Base-by-base conservation (phyloP, 495 filamentous ascomycete genomes). In the Aspergillus sclerotioniger region DNA sequence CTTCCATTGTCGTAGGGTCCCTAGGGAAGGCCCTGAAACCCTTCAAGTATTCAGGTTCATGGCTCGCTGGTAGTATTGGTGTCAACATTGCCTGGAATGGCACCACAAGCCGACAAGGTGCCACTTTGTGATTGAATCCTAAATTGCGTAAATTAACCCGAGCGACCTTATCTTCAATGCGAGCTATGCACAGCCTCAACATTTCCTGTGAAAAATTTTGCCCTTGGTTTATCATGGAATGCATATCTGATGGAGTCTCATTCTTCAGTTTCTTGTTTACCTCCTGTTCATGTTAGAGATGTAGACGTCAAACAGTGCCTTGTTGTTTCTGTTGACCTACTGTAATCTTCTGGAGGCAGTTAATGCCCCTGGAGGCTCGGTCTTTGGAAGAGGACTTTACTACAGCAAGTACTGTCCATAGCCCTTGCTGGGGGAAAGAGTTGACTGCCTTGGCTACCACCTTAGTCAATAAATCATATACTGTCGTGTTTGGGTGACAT, bases 371-470 rank as follows among this genome's bases (percentile, higher is more conserved):
- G 9, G 67, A 74, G 12, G 76, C 76, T 62, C 76, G 69, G 25
- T 80, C 80, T 53, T 79, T 80, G 48, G 72, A 77, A 37, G 77
- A 82, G 6, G 73, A 83, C 62, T 82, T 84, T 41, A 89, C 86
- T 17, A 96, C 86, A 6, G 93, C 90, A 52, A 97, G 82, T 12
- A 98, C 74, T 58, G 85, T 90, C 95, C 94, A 99, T 47, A 98
- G 70, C n/a, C 92, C 88, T 71, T 98, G 94, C 63, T 90, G 88
- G 3, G 94, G 93, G 67, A 96, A 86, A 15, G 81, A 71, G 19
- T 83, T 76, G 21, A 96, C 86, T 43, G 96, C 88, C 66, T 89
- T 94, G 37, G 87, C 73, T 47, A 98, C 91, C 59, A 96, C 90
- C 20, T 77, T 79, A 50, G 87, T 80, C 33, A 99, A 79, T 12